Conservation (phyloP, 345 rosid species). For the Populus simonii region DNA sequence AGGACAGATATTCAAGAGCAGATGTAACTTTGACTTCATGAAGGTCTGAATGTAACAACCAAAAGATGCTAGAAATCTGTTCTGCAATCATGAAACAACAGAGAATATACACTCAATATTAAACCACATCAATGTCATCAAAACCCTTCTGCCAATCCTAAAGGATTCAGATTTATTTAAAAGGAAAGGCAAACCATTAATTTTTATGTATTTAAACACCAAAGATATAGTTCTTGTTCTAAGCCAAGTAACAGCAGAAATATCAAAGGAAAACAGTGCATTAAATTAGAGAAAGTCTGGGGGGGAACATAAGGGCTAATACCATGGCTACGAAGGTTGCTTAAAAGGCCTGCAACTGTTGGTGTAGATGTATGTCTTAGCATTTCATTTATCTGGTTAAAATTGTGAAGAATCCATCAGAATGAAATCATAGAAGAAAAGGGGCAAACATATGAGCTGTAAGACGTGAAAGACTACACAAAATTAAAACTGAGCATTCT, state of each 20-base stretch:
- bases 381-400: slow-evolving; percentile 66
- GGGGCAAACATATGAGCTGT: background rate
- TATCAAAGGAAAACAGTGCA: background rate
- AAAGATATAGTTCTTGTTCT: background rate
- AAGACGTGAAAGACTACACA: background rate
- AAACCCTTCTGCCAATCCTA: background rate
- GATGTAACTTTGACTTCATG: slow-evolving; percentile 54
- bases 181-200: slow-evolving; percentile 11
- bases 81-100: slow-evolving; percentile 42
- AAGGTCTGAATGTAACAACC: slow-evolving; percentile 79
- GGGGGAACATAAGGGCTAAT: slow-evolving; percentile 1
- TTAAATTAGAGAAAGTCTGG: background rate
- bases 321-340: slow-evolving; percentile 83
- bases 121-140: background rate
- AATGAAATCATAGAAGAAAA: background rate
- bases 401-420: slow-evolving; percentile 13
- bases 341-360: slow-evolving; percentile 55
- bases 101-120: background rate
- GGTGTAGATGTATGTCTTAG: slow-evolving; percentile 59
- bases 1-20: slow-evolving; percentile 71
- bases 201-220: background rate
- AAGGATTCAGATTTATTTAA: background rate
- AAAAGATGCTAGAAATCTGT: slow-evolving; percentile 58
- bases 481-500: background rate
- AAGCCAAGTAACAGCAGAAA: background rate